Evolutionary conservation across 495 filamentous ascomycete species (phyloP).

Genomic region (Evernia prunastri): DNA sequence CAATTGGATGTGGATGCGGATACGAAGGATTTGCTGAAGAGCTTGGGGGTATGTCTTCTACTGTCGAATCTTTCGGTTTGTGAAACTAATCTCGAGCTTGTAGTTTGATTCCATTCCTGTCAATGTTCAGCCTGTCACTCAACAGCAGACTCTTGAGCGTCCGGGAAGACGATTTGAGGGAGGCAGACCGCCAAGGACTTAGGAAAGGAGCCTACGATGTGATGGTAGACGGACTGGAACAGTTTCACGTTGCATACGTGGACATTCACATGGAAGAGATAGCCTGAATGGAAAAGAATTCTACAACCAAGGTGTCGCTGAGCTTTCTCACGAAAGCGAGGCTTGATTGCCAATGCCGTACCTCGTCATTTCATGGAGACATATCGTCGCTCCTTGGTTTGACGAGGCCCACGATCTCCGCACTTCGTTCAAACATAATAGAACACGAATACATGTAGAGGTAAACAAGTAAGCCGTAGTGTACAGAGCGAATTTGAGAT

Average conservation of each 20-base stretch:
- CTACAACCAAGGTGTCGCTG: conserved; percentile 79
- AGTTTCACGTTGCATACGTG: conserved; percentile 28
- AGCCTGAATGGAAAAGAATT: conserved; percentile 55
- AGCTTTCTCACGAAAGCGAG: conserved; percentile 65
- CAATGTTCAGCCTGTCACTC: conserved; percentile 82
- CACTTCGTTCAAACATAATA: background rate
- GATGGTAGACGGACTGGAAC: background rate
- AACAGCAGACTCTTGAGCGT: conserved; percentile 78
- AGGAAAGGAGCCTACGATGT: conserved; percentile 20
- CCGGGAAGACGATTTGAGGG: conserved; percentile 56
- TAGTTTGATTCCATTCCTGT: conserved; percentile 97
- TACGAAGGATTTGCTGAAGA: conserved; percentile 98
- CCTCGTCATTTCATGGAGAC: background rate
- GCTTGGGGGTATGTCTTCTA: conserved; percentile 71
- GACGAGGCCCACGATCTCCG: background rate
- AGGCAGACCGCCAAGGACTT: conserved; percentile 39
- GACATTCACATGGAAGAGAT: conserved; percentile 33
- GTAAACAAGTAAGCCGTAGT: background rate
- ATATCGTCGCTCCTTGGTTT: background rate
- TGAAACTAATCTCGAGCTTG: conserved; percentile 13
- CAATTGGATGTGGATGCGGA: conserved; percentile 91
- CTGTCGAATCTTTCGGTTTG: conserved; percentile 26
- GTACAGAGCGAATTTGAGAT: background rate
- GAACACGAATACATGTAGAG: background rate
- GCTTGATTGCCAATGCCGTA: conserved; percentile 75